Base-by-base conservation (phyloP, 805 yeast genomes). In the Yamadazyma paraphyllophila region DNA sequence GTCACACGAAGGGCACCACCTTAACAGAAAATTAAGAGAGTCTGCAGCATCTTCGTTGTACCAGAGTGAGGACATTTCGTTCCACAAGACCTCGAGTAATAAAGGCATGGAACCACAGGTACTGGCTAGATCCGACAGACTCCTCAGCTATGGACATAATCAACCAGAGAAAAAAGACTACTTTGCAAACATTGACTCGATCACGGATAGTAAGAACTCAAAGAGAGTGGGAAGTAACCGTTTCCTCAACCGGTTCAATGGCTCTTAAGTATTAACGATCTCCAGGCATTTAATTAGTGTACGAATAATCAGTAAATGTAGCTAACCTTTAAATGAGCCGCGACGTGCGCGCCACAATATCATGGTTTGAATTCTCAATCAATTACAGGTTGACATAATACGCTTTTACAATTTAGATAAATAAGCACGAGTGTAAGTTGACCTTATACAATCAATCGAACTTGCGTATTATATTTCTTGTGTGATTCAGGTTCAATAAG, bases 1-100 rank as follows among this genome's bases (percentile, higher is more conserved):
- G 32, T 55, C 53, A 31, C 74, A 68, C 41, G 63, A 55, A 37
- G 50, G 43, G 4, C 37, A 43, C 27, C 43, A 37, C 12, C 36
- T 52, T 13, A 29, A 41, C 16, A 26, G 51, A 5, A 51, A 47
- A 24, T 16, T 51, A 11, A 36, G 45, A 34, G 55, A 51, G 17
- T 43, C 47, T 9, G 48, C 53, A 8, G 48, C 52, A 4, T 46
- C 51, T 7, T 48, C 52, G 6, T 38, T 51, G 15, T 47, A 46
- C 31, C 50, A 44, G n/a, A 37, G 32, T 14, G 48, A 47, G 10
- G 46, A 45, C 2, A 15, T 14, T 3, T 40, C 44, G 5, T 36
- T 29, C 20, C 32, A 20, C 20, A 35, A 33, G 15, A 33, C 15
- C 12, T 13, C 34, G 9, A 20, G 17, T 15, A 29, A 9, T 29